Evolutionary conservation across 495 filamentous ascomycete species (phyloP), one percentile per base, ranked within the genome.

Genomic region (Emericellopsis terricola): DNA sequence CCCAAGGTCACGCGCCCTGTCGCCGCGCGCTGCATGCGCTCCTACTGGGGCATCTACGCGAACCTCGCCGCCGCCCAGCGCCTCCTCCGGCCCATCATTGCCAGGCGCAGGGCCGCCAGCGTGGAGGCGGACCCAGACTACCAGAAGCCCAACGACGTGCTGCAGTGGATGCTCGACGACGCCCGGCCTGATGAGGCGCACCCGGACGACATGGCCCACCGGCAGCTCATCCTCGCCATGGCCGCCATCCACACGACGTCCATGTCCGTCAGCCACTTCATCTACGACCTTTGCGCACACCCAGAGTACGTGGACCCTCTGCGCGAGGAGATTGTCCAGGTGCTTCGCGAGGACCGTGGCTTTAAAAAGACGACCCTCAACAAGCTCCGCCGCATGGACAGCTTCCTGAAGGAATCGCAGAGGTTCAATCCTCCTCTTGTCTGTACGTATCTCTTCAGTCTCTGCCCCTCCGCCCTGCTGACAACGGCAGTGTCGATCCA

Each of bases 231-330:
- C 14, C 36, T 56, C 9, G 42, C 50, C 26, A 49, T 49, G 3
- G 51, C 52, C 2, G 41, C 51, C 23, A 55, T 55, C 29, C 51
- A 55, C 36, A 52, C 49, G 7, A 55, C 51, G 4, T 43, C 49
- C 4, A 28, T 50, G 15, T 41, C 48, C 7, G 41, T 48, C 3
- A 55, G 40, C 1, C 32, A 48, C 29, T 41, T 45, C 41, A 45
- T 33, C 7, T 24, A 37, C n/a, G 15, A 20, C 32, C n/a, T 20
- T 9, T 13, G 15, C 7, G 8, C 18, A 14, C 32, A 8, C 31
- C n/a, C 19, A 9, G 19, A 20, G 3, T 31, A 19, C 11, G 24
- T 14, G 1, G 19, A 8, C 9, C 23, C 26, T 19, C 14, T 30
- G 31, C 10, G 18, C n/a, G 32, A 21, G 4, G 18, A 34, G 17